Evolutionary conservation across 129 eudicot species (phyloP), one percentile per base, ranked within the genome.

Genomic region (Heracleum sosnowskyi): DNA sequence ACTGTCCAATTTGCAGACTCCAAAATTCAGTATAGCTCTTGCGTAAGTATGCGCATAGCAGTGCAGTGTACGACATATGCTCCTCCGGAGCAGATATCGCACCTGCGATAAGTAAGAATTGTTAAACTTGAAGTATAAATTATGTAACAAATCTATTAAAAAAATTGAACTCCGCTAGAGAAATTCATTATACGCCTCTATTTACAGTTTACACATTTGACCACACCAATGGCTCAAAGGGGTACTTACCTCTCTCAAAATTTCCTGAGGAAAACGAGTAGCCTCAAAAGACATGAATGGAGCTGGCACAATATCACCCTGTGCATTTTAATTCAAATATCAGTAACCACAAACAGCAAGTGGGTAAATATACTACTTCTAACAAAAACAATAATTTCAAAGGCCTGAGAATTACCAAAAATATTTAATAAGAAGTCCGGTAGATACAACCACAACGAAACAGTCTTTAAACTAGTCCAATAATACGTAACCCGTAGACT

Each of bases 61-160:
- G 83, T 86, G 96, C 98, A 89, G 97, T 91, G 98, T 94, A 94
- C 98, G 98, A 94, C 98, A 94, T 90, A 91, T 94, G 98, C 98
- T 94, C 98, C 93, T 85, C 90, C 82, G 97, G 98, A 94, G 95
- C 98, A 94, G 84, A 94, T 94, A 94, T 94, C 98, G 98, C 98
- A 94, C 96, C 97, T 94, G 98, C 92, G 96, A 84, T 84, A 90
- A 91, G 86, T 77, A 86, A 91, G 66, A 93, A 69, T 75, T 79
- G 83, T 82, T 88, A 86, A 91, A 86, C 83, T 84, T 83, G 80
- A 75, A 88, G 69, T 71, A 64, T 36, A 76, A n/a, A 40, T 57
- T 77, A 60, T 42, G 51, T 36, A 46, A 55, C 4, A 76, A 34
- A 53, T 18, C 40, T 55, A 69, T n/a, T 11, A 20, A 76, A 76